Evolutionary conservation across 768 basidiomycete genomes (phyloP).

Genomic region (Hortiboletus campestris): DNA sequence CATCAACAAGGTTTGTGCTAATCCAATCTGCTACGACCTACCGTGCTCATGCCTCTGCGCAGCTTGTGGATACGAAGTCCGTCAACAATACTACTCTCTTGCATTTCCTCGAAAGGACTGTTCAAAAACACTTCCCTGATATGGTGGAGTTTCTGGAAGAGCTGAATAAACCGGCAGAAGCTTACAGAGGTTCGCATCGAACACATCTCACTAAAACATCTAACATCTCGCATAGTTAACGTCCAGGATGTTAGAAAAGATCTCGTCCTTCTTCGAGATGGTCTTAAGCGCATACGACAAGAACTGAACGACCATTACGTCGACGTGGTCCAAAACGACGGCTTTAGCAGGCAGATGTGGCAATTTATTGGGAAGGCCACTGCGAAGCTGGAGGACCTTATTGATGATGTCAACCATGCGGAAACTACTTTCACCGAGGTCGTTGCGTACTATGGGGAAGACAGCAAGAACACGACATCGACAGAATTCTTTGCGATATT

Average conservation of each 20-base stretch:
- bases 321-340: conserved; percentile 66
- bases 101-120: conserved; percentile 89
- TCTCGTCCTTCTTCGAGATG: conserved; percentile 66
- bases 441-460: conserved; percentile 90
- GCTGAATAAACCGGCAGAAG: conserved; percentile 84
- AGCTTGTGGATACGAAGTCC: conserved; percentile 98
- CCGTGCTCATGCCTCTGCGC: conserved; percentile 3
- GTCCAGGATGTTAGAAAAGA: conserved; percentile 82
- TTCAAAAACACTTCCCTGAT: conserved; percentile 81
- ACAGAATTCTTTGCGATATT: conserved; percentile 96
- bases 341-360: conserved; percentile 92
- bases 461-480: conserved; percentile 80
- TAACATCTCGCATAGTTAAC: conserved; percentile 58
- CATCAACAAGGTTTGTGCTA: conserved; percentile 79
- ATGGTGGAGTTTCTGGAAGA: conserved; percentile 91
- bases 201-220: not conserved
- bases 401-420: conserved; percentile 84
- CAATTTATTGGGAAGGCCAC: conserved; percentile 76
- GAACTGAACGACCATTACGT: conserved; percentile 81
- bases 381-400: conserved; percentile 74
- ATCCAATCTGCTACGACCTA: not conserved
- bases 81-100: conserved; percentile 90
- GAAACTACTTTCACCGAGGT: conserved; percentile 83
- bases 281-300: conserved; percentile 74
- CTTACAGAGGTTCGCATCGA: conserved; percentile 73